Base-by-base conservation (phyloP, 768 basidiomycete species). In the Hygrophorus pudorinus region DNA sequence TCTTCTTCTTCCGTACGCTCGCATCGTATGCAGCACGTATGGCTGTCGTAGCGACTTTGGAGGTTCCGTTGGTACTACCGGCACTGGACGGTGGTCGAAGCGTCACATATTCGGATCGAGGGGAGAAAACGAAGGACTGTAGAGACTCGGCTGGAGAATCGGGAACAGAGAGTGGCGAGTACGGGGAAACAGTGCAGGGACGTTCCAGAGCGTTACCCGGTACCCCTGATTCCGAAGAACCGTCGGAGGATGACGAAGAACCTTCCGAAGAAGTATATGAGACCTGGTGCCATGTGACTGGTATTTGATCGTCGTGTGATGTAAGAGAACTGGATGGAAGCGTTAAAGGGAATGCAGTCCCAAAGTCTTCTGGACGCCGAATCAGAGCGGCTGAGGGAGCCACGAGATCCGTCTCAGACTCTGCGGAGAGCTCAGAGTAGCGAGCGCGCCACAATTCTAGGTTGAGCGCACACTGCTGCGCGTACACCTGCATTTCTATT, bases 401-500 rank as follows among this genome's bases (percentile, higher is more conserved):
- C 24, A 24, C 24, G 3, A 3, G 3, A 24, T 20, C 42, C 14
- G 11, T 13, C 31, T 12, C 18, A 17, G 16, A n/a, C 27, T 41
- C 55, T 14, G 63, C 53, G 30, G 62, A 56, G 36, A 78, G 55
- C 14, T 66, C 63, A 6, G 60, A 64, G 28, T 67, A 55, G 2
- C 76, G 74, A 16, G 65, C 62, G 52, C 74, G 67, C 92, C 92
- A 94, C 34, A 73, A 61, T 13, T 66, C 58, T 12, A 90, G 70
- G 55, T 94, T 94, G 30, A 67, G 65, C 27, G 70, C 64, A 57
- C 89, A 88, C 48, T 80, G 77, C 18, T 72, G 65, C 1, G 78
- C 75, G 51, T 82, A 93, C 37, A 62, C 62, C 35, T 70, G 66
- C 66, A 93, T 76, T 59, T 84, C 88, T 85, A 16, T 11, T 17